These are phyloP conservation scores for Pleurostoma richardsiae DNA, from an alignment of 2,329 filamentous ascomycete genomes.

Conservation along the genomic window DNA sequence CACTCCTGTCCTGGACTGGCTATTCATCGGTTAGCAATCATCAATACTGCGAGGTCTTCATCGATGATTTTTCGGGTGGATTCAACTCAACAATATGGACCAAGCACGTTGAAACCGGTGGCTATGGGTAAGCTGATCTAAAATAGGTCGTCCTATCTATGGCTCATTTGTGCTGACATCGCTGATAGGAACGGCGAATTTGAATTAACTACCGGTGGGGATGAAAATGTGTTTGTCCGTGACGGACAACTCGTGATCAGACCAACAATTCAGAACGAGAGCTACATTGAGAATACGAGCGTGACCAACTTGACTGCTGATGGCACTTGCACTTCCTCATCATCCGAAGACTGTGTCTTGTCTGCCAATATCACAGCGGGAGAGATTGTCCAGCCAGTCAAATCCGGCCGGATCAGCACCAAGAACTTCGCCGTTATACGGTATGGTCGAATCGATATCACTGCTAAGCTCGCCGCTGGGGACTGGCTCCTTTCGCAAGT, in stretches of 20 bases:
- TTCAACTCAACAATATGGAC: conserved; percentile 10
- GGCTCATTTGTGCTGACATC: not conserved
- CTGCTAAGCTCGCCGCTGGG: conserved; percentile 10
- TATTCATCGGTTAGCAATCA: conserved; percentile 2
- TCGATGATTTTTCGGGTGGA: conserved; percentile 8
- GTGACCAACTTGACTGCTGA: conserved; percentile 23
- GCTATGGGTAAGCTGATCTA: conserved; percentile 2
- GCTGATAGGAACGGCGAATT: not conserved
- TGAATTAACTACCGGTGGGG: conserved; percentile 5
- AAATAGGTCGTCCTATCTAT: not conserved
- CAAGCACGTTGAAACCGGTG: conserved; percentile 6
- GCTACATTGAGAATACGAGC: conserved; percentile 12
- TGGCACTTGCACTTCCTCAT: conserved; percentile 4
- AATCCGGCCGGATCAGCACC: conserved; percentile 7
- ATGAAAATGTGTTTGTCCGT: conserved; percentile 7
- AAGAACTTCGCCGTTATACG: conserved; percentile 8
- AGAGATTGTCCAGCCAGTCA: conserved; percentile 8
- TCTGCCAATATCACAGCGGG: conserved; percentile 3
- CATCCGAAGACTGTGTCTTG: conserved; percentile 1
- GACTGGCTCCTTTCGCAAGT: conserved; percentile 12
- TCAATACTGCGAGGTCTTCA: conserved; percentile 7
- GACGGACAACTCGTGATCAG: conserved; percentile 9
- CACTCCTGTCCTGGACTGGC: conserved; percentile 1
- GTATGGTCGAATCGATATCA: conserved; percentile 8
- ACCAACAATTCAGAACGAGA: conserved; percentile 4